Percentiles rank a stretch among this genome's conserved stretches.
These are phyloP conservation scores for Pythium graminicola DNA, from an alignment of 352 stramenopile genomes.

Conservation along the genomic window DNA sequence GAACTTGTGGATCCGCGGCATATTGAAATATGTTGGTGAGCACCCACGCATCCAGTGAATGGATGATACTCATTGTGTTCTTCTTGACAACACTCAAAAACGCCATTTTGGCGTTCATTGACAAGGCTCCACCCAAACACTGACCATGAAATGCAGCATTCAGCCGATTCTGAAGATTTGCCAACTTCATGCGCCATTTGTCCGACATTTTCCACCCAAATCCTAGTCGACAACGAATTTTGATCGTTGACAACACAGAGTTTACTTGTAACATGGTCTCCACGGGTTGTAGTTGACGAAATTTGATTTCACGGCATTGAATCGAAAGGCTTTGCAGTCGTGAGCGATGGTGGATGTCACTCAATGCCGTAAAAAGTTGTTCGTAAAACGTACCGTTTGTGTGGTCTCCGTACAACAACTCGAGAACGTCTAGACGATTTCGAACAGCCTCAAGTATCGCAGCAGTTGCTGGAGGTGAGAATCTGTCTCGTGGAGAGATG, in stretches of 20 bases:
- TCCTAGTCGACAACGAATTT: neutral
- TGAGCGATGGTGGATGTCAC: neutral
- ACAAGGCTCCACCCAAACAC: neutral
- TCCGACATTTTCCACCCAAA: too few species aligned
- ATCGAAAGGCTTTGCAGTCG: neutral
- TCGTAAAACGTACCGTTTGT: neutral
- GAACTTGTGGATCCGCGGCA: neutral
- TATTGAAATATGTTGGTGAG: slow-evolving; percentile 1
- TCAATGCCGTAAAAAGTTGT: neutral
- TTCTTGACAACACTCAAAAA: slow-evolving; percentile 4
- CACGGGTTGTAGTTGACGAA: neutral
- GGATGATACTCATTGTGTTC: neutral
- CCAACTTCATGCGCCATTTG: neutral
- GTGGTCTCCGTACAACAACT: neutral
- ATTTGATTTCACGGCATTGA: neutral
- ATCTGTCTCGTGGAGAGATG: too few species aligned
- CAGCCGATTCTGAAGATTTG: neutral
- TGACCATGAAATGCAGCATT: slow-evolving; percentile 4
- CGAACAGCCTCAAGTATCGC: neutral
- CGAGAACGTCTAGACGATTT: neutral
- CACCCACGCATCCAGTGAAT: neutral
- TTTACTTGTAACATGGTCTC: neutral
- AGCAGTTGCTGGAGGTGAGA: neutral
- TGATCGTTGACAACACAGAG: neutral
- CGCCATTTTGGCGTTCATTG: neutral